Conservation (phyloP, 495 filamentous ascomycete species). For the Penicillium silybi region DNA sequence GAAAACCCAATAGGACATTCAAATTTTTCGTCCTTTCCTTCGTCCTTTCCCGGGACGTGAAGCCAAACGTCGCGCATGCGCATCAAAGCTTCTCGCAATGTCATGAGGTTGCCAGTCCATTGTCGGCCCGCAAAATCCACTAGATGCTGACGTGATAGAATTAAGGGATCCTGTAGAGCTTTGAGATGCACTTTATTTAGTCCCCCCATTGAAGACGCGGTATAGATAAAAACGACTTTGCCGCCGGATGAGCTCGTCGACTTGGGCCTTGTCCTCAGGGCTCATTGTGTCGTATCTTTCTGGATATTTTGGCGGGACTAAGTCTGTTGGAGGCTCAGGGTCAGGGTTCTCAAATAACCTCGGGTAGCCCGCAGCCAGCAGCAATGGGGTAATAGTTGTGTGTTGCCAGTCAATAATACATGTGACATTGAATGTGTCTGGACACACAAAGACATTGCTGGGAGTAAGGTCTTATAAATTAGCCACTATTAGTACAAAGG, state of each 20-base stretch:
- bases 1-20: conserved; percentile 19
- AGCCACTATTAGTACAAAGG: neutral
- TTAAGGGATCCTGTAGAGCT: conserved; percentile 16
- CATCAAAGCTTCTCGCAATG: conserved; percentile 20
- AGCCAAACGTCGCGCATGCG: conserved; percentile 16
- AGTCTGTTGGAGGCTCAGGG: conserved; percentile 6
- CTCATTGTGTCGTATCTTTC: conserved; percentile 3
- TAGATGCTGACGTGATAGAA: conserved; percentile 19
- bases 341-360: conserved; percentile 19
- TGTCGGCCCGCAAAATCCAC: conserved; percentile 24
- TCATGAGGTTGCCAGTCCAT: conserved; percentile 24
- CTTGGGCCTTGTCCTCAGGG: conserved; percentile 10
- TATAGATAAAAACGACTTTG: conserved; percentile 20
- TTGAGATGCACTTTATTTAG: conserved; percentile 19
- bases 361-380: conserved; percentile 21
- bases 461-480: conserved; percentile 16
- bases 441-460: conserved; percentile 7
- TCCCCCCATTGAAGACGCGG: conserved; percentile 18
- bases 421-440: conserved; percentile 1
- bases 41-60: conserved; percentile 14
- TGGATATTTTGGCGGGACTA: conserved; percentile 16
- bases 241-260: conserved; percentile 19
- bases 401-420: conserved; percentile 29
- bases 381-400: conserved; percentile 15
- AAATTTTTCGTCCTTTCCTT: conserved; percentile 5